Evolutionary conservation across 371 early-diverging fungal genomes (phyloP).

Genomic region (Mortierella sp.): DNA sequence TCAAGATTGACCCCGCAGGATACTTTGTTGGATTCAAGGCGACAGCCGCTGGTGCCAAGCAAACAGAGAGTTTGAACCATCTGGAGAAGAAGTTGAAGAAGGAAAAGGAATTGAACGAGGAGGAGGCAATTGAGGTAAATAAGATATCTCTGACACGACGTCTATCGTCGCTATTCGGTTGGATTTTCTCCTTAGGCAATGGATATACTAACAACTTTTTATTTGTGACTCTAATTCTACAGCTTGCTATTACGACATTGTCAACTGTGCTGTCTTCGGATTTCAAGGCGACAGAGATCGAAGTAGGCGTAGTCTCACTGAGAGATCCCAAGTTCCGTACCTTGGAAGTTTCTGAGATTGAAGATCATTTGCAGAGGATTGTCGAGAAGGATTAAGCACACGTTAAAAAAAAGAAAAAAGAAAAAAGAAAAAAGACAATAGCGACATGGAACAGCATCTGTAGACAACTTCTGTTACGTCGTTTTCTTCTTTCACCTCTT

Average conservation of each 20-base stretch:
- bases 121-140: constrained; percentile 93
- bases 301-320: constrained; percentile 90
- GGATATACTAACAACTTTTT: neutral
- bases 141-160: no score
- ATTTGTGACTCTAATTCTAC: neutral
- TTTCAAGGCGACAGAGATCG: constrained; percentile 95
- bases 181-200: neutral
- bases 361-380: constrained; percentile 91
- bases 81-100: constrained; percentile 98
- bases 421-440: constrained; percentile 1
- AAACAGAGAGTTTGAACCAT: constrained; percentile 96
- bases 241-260: constrained; percentile 95
- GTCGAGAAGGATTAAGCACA: constrained; percentile 76
- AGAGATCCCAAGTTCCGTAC: constrained; percentile 85
- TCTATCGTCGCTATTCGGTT: neutral
- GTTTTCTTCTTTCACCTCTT: neutral
- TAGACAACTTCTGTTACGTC: neutral
- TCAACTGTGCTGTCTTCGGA: constrained; percentile 93
- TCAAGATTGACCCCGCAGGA: constrained; percentile 98
- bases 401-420: neutral
- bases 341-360: constrained; percentile 89
- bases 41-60: constrained; percentile 97
- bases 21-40: constrained; percentile 98
- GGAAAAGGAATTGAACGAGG: constrained; percentile 80
- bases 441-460: neutral